Conservation (phyloP, 352 stramenopile species). For the Globisporangium megalacanthum region DNA sequence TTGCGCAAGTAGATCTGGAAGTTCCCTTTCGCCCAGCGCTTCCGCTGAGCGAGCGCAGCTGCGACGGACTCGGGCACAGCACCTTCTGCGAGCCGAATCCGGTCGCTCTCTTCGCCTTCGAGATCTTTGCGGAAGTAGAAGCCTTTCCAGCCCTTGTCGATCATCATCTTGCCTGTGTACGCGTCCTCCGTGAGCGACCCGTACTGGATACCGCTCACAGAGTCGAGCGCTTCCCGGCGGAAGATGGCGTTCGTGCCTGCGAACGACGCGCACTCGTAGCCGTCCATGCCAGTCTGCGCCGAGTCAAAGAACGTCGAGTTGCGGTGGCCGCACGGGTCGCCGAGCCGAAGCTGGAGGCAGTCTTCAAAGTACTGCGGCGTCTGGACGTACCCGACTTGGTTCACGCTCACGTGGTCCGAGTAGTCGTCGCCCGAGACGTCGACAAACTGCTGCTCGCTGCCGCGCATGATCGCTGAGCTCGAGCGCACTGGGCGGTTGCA, state of each 20-base stretch:
- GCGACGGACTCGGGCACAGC: slow-evolving; percentile 78
- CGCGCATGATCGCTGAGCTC: not conserved
- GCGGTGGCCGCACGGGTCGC: slow-evolving; percentile 84
- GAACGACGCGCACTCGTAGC: slow-evolving; percentile 84
- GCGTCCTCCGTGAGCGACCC: slow-evolving; percentile 88
- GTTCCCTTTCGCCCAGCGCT: slow-evolving; percentile 86
- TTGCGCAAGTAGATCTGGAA: slow-evolving; percentile 88
- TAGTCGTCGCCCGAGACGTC: slow-evolving; percentile 81
- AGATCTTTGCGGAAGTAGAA: slow-evolving; percentile 90
- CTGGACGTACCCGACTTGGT: slow-evolving; percentile 87
- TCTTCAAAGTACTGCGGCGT: slow-evolving; percentile 89
- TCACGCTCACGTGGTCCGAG: slow-evolving; percentile 86
- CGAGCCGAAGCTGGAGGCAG: slow-evolving; percentile 67
- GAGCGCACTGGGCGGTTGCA: slow-evolving; percentile 21
- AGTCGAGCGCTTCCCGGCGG: slow-evolving; percentile 85
- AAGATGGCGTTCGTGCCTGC: slow-evolving; percentile 88
- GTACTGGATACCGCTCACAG: slow-evolving; percentile 87
- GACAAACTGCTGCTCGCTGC: slow-evolving; percentile 20
- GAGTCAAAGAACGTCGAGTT: slow-evolving; percentile 90
- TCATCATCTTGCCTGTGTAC: slow-evolving; percentile 83
- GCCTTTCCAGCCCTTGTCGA: slow-evolving; percentile 78
- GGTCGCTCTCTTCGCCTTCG: slow-evolving; percentile 78
- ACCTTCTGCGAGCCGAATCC: slow-evolving; percentile 81
- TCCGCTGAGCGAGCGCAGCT: slow-evolving; percentile 78
- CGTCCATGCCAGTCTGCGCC: slow-evolving; percentile 82